These are phyloP conservation scores for Ampelomyces quisqualis DNA, from an alignment of 2,329 filamentous ascomycete species.

Conservation along the genomic window DNA sequence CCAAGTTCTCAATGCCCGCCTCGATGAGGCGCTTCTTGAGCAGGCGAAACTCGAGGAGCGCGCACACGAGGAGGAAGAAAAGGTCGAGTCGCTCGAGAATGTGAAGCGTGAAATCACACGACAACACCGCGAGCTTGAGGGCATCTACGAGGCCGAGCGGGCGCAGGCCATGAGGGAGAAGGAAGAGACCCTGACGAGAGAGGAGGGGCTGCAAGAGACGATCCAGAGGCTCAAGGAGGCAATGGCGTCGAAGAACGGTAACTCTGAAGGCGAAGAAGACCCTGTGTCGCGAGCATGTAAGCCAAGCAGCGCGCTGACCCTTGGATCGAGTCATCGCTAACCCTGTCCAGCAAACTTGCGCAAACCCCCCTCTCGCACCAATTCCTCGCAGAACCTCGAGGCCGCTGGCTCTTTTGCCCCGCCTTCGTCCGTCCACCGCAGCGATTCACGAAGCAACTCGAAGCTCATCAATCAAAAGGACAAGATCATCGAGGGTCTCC, in stretches of 20 bases:
- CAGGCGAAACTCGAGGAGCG: constrained; percentile 85
- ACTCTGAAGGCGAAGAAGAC: constrained; percentile 53
- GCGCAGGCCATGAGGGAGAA: constrained; percentile 87
- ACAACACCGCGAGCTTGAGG: constrained; percentile 87
- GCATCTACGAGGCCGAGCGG: constrained; percentile 87
- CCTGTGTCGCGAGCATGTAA: constrained; percentile 56
- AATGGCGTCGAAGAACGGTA: constrained; percentile 70
- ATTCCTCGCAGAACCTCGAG: constrained; percentile 67
- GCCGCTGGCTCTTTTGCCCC: constrained; percentile 82
- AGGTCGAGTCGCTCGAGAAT: constrained; percentile 75
- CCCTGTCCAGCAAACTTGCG: constrained; percentile 42
- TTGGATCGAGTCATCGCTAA: constrained; percentile 18
- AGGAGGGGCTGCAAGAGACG: constrained; percentile 86
- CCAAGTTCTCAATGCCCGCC: constrained; percentile 77
- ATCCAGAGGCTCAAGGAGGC: constrained; percentile 92
- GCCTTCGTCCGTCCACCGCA: constrained; percentile 78
- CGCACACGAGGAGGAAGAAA: constrained; percentile 81
- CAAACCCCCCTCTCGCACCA: constrained; percentile 47
- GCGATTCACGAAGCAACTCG: constrained; percentile 85
- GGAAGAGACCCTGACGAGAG: constrained; percentile 77
- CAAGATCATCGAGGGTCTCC: constrained; percentile 88
- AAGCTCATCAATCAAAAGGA: constrained; percentile 93
- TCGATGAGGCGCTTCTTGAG: constrained; percentile 82
- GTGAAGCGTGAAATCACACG: constrained; percentile 82
- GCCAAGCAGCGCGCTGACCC: constrained; percentile 15